Conservation (phyloP, 148 eudicot genomes). For the Fagopyrum esculentum region DNA sequence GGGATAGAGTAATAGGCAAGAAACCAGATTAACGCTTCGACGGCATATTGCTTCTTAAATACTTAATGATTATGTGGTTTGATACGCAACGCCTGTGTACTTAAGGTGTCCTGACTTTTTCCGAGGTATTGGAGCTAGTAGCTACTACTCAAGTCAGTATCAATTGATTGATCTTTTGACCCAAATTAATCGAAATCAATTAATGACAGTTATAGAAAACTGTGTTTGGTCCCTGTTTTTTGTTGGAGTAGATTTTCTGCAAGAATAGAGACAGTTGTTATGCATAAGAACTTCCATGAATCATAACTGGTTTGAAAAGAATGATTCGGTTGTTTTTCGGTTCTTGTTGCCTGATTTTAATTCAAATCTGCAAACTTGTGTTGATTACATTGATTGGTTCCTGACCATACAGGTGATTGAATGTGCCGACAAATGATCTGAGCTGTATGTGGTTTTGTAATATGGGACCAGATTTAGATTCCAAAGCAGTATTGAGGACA, state of each 20-base stretch:
- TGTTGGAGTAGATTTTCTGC: not conserved
- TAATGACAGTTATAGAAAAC: not conserved
- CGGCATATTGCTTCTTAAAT: not conserved
- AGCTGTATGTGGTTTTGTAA: not conserved
- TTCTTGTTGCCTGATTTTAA: not conserved
- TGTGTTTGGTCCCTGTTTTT: not conserved
- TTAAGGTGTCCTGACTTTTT: not conserved
- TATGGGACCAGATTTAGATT: conserved; percentile 40
- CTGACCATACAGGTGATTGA: not conserved
- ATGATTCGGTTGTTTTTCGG: not conserved
- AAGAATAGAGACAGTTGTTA: not conserved
- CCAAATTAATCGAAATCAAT: not conserved
- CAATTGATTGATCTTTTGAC: not conserved
- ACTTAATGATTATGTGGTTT: not conserved
- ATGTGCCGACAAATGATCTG: conserved; percentile 16
- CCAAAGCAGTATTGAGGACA: conserved; percentile 21
- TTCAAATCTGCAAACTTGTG: not conserved
- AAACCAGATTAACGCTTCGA: not conserved
- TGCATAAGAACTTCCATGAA: not conserved
- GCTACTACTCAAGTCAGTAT: not conserved
- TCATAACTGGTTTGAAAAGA: not conserved
- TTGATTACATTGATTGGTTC: not conserved
- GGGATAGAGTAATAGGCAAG: conserved; percentile 4
- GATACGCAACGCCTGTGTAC: not conserved
- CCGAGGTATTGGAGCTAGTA: not conserved